Conservation (phyloP, 164 flowering plant genomes). For the Liriodendron chinense region DNA sequence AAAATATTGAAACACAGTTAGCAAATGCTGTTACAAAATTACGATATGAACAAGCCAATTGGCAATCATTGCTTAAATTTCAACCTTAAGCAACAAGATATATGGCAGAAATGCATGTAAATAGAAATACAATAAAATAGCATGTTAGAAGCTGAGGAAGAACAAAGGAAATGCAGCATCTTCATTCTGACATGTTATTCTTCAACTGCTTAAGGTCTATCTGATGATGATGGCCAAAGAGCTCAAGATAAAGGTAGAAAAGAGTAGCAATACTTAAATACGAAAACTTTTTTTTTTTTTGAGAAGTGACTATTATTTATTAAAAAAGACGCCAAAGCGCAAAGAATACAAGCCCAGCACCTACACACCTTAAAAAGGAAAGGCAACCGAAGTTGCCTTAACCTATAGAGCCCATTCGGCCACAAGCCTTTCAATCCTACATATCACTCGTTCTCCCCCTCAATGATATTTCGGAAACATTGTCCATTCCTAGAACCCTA, state of each 20-base stretch:
- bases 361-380: too few relatives aligned
- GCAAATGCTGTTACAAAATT: not conserved
- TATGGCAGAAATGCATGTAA: not conserved
- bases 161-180: not conserved
- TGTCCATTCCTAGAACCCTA: too few relatives aligned
- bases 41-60: not conserved
- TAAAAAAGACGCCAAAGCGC: too few relatives aligned
- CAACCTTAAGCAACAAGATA: not conserved
- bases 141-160: not conserved
- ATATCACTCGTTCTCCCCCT: too few relatives aligned
- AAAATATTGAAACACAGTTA: too few relatives aligned
- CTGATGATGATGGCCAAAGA: not conserved
- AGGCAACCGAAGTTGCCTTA: too few relatives aligned
- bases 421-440: too few relatives aligned
- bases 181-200: not conserved
- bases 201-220: not conserved
- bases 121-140: not conserved
- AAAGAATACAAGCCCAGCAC: too few relatives aligned
- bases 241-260: not conserved
- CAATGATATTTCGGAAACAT: too few relatives aligned
- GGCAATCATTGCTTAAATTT: not conserved
- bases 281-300: too few relatives aligned
- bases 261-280: not conserved
- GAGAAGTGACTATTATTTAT: too few relatives aligned
- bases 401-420: too few relatives aligned